Conservation (phyloP, 2,329 filamentous ascomycete species). For the Aspergillus texensis region DNA sequence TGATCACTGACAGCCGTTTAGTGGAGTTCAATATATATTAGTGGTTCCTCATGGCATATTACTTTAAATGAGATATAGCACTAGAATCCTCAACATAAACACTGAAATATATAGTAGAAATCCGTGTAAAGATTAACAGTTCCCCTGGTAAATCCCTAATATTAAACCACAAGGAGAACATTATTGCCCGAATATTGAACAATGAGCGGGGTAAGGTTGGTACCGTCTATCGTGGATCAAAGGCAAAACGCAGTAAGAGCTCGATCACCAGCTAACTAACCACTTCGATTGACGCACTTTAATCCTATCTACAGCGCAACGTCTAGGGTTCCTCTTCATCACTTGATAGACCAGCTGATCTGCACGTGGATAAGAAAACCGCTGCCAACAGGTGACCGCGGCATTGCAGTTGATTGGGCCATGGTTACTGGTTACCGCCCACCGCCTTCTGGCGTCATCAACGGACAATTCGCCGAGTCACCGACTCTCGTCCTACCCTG, state of each 20-base stretch:
- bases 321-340: neutral
- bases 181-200: neutral
- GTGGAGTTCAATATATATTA: neutral
- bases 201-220: too few species aligned
- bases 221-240: neutral
- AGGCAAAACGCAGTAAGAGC: neutral
- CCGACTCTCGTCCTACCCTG: neutral
- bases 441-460: conserved; percentile 22
- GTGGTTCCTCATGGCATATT: neutral
- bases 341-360: conserved; percentile 3
- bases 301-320: neutral
- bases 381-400: conserved; percentile 14
- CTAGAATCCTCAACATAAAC: neutral
- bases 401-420: conserved; percentile 14
- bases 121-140: neutral
- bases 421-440: neutral
- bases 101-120: neutral
- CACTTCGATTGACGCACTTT: neutral
- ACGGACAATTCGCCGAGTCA: conserved; percentile 2
- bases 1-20: neutral
- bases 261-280: neutral
- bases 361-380: neutral
- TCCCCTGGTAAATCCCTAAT: neutral
- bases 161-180: neutral
- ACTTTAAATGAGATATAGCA: neutral